Conservation (phyloP, 2,329 filamentous ascomycete species). For the Graphiopsis chlorocephala region DNA sequence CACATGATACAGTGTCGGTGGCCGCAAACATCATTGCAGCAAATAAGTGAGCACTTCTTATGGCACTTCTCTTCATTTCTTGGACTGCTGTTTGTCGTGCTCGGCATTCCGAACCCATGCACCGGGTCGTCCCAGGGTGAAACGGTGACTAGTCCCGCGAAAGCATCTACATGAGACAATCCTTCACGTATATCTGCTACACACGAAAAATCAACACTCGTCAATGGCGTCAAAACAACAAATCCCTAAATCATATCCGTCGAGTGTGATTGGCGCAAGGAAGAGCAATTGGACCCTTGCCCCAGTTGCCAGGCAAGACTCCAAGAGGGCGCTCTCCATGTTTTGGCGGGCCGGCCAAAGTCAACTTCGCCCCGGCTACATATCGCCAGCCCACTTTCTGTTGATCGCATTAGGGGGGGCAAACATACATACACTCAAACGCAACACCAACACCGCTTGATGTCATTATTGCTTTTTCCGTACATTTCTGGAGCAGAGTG, state of each 20-base stretch:
- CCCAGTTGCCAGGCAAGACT: conserved; percentile 1
- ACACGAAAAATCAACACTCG: background rate
- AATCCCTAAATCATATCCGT: background rate
- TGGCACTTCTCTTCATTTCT: background rate
- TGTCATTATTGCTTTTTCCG: background rate
- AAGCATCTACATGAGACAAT: background rate
- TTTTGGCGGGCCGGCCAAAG: conserved; percentile 12
- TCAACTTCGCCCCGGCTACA: conserved; percentile 2
- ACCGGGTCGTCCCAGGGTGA: background rate
- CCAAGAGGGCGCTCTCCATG: background rate
- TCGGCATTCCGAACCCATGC: background rate
- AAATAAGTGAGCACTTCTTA: background rate
- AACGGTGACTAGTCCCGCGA: background rate
- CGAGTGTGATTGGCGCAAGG: conserved; percentile 2
- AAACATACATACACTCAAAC: background rate
- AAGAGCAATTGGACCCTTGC: background rate
- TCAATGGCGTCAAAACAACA: background rate
- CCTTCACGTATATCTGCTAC: background rate
- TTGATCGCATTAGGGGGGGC: conserved; percentile 5
- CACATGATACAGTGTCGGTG: background rate
- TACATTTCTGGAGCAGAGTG: background rate
- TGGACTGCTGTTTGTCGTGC: background rate
- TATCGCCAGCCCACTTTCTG: conserved; percentile 9
- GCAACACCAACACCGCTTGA: background rate
- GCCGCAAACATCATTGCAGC: background rate